Evolutionary conservation across 495 filamentous ascomycete genomes (phyloP), one percentile per base, ranked within the genome.

Genomic region (Xylaria curta): DNA sequence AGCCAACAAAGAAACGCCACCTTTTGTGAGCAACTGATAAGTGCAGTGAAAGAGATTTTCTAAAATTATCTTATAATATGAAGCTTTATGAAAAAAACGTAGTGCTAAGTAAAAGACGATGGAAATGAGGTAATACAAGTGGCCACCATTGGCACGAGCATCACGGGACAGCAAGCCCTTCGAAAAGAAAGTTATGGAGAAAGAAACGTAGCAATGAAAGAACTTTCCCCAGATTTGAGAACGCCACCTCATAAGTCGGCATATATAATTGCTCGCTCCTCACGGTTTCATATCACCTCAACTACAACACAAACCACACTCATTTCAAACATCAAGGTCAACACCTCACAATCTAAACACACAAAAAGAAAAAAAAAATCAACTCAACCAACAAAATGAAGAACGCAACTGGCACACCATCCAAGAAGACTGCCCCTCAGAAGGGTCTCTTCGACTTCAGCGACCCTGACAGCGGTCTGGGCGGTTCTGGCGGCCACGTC

Each of bases 371-470:
- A 17, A 58, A 33, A 68, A 46, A 49, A 49, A 49, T 3, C 1
- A 13, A 17, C 12, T n/a, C 33, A 44, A 54, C 21, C 40, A 56
- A n/a, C 60, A 17, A 67, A 59, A 68, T 68, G 66, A 68, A 68
- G 66, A 59, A 44, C 66, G 15, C 66, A 68, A 26, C 12, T 26
- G 17, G 63, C 46, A 26, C 46, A 28, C 49, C 46, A 17, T n/a
- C 51, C 38, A 68, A 54, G 65, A 68, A 68, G 66, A 47, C 53
- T 24, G 13, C 38, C 21, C 66, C 66, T 15, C 51, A 68, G 36
- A 68, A 68, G 66, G 65, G 65, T 46, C 53, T 68, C 49, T 68
- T 56, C 21, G 65, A 68, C 49, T 68, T 56, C 38, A 59, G 17
- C 66, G 47, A 54, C 31, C 10, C 65, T 26, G 28, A 33, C 36